phyloP scores from a whole-genome alignment of 1,284 basidiomycete genomes.

The Naganishia sp. region DNA sequence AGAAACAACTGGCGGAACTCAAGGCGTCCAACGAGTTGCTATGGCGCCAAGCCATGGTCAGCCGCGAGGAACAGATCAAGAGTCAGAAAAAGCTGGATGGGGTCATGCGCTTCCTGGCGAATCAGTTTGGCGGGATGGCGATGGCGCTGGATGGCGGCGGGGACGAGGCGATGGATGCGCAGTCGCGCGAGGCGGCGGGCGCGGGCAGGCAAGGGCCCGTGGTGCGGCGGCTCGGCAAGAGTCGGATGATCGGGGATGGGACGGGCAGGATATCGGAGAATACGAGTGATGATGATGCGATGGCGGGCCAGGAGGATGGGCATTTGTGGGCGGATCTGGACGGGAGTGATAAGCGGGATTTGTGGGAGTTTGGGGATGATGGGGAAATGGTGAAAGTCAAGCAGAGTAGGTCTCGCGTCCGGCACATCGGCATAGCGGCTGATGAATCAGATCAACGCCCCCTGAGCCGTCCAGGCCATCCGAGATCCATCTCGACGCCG shows the following conservation, averaged over 20 bases:
- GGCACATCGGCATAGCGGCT: no score
- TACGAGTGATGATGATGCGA: constrained; percentile 24
- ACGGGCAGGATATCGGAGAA: constrained; percentile 12
- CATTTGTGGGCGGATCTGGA: constrained; percentile 19
- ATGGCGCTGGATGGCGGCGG: constrained; percentile 45
- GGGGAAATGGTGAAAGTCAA: constrained; percentile 32
- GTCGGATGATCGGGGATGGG: constrained; percentile 50
- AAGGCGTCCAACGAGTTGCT: constrained; percentile 84
- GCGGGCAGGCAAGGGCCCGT: constrained; percentile 37
- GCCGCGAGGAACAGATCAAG: constrained; percentile 77
- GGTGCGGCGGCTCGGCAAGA: constrained; percentile 46
- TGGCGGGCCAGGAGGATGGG: constrained; percentile 17
- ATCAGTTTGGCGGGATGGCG: constrained; percentile 73
- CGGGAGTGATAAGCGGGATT: constrained; percentile 21
- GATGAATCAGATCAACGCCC: neutral
- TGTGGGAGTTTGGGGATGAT: constrained; percentile 32
- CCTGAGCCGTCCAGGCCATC: neutral
- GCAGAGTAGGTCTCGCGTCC: no score
- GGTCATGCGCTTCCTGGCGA: constrained; percentile 90
- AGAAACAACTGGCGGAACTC: constrained; percentile 80
- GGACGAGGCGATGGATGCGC: constrained; percentile 41
- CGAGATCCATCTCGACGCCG: constrained; percentile 20
- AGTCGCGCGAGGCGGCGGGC: constrained; percentile 42
- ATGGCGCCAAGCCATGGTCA: constrained; percentile 86
- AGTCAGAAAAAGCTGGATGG: constrained; percentile 97